Percentiles rank a stretch among this genome's conserved stretches.
phyloP scores from a whole-genome alignment of 176 grass and related monocot genomes.

The Neostapfia colusana region DNA sequence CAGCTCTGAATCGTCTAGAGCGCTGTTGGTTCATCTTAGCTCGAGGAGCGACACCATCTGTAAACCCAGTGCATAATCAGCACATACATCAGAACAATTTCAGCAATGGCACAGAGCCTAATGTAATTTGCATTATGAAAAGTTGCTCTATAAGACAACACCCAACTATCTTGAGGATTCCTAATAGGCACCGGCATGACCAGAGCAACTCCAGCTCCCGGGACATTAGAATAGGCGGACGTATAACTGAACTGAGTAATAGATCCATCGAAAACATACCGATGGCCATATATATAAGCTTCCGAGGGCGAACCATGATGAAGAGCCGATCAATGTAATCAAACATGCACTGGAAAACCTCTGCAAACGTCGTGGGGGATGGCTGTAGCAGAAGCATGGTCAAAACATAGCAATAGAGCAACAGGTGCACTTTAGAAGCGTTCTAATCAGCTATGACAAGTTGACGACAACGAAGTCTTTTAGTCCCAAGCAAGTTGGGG shows the following conservation, averaged over 20 bases:
- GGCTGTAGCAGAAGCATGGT: constrained; percentile 46
- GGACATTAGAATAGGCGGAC: background rate
- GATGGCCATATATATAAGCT: constrained; percentile 96
- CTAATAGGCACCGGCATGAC: background rate
- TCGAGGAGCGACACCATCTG: constrained; percentile 97
- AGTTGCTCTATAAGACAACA: background rate
- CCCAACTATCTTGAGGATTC: background rate
- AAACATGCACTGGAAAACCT: constrained; percentile 98
- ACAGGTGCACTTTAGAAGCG: background rate
- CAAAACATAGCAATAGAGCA: background rate
- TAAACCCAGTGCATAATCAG: constrained; percentile 24
- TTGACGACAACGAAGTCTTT: background rate
- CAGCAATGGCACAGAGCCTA: background rate
- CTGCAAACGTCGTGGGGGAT: constrained; percentile 81
- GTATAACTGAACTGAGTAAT: constrained; percentile 7
- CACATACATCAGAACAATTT: constrained; percentile 13
- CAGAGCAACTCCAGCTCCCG: background rate
- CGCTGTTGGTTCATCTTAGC: constrained; percentile 99
- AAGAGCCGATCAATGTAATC: constrained; percentile 98
- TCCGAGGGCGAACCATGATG: constrained; percentile 91
- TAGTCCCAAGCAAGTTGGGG: background rate
- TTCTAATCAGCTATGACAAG: background rate
- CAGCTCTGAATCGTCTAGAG: constrained; percentile 94
- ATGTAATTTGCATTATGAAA: background rate
- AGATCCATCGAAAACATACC: constrained; percentile 51